A percentile compares a stretch with the other conserved stretches of the same genome.
Evolutionary conservation across 139 green algal genomes (phyloP).

Genomic region (Closterium sp.): DNA sequence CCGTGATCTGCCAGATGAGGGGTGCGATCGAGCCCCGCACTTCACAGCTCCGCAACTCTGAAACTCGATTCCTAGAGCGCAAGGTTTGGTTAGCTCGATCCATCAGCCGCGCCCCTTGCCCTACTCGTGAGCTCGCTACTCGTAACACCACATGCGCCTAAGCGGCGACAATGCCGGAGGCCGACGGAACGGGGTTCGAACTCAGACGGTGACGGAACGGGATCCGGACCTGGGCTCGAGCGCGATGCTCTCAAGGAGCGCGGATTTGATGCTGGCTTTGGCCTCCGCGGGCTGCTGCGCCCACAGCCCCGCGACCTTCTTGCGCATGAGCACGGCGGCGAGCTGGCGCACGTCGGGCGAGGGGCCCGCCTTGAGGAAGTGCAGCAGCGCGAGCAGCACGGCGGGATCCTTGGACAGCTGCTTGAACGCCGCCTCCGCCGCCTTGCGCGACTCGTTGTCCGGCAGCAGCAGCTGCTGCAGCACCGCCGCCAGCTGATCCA

Average conservation of each 20-base stretch:
- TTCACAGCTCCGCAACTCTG: not conserved
- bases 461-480: conserved; percentile 40
- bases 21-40: not conserved
- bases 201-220: too few species aligned
- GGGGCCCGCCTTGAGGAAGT: conserved; percentile 39
- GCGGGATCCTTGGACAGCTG: conserved; percentile 50
- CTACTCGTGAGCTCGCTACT: not conserved
- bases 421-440: conserved; percentile 43
- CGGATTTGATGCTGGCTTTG: conserved; percentile 44
- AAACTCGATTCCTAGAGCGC: not conserved
- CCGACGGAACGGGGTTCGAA: too few species aligned
- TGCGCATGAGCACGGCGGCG: conserved; percentile 68
- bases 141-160: not conserved
- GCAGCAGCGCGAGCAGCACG: conserved; percentile 62
- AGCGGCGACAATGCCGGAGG: not conserved
- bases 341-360: conserved; percentile 64
- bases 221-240: conserved; percentile 52
- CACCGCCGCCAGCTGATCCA: conserved; percentile 44
- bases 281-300: conserved; percentile 16
- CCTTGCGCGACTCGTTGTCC: conserved; percentile 37
- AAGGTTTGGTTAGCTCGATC: not conserved
- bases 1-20: not conserved
- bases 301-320: conserved; percentile 65
- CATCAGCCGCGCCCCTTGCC: not conserved
- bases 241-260: conserved; percentile 62